A percentile compares a stretch with the other conserved stretches of the same genome.
Evolutionary conservation across 176 grass and related monocot species (phyloP).

Genomic region (Miscanthus lutarioriparius): DNA sequence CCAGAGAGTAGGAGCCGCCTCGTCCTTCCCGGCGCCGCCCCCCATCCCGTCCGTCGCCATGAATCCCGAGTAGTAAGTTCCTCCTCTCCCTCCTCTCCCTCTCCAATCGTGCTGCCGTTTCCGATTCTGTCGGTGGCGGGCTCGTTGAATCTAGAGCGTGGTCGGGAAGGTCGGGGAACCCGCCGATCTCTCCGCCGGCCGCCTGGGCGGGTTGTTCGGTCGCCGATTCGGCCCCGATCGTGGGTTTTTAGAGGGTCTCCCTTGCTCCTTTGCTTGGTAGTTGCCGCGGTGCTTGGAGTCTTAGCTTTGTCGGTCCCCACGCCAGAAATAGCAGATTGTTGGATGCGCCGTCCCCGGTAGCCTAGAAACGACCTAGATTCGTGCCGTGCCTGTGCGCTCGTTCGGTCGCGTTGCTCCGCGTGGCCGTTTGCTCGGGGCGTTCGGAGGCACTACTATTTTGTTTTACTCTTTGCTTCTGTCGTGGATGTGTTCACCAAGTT

Average conservation of each 20-base stretch:
- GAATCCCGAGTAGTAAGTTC: slow-evolving; percentile 54
- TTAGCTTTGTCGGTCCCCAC: background rate
- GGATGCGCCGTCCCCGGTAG: background rate
- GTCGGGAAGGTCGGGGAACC: background rate
- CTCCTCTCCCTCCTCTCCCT: background rate
- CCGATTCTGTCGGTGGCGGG: background rate
- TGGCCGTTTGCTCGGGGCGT: background rate
- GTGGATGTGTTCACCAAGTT: background rate
- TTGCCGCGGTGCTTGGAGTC: background rate
- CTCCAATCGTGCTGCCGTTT: background rate
- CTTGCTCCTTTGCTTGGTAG: background rate
- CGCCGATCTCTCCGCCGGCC: slow-evolving; percentile 32
- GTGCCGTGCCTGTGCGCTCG: background rate
- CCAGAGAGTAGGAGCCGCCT: slow-evolving; percentile 5
- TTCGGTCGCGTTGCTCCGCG: background rate
- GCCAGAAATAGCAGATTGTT: slow-evolving; percentile 12
- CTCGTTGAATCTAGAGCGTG: background rate
- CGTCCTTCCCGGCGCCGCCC: background rate
- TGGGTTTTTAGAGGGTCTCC: background rate
- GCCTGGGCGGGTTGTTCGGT: background rate
- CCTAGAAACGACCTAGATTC: background rate
- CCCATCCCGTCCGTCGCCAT: slow-evolving; percentile 22
- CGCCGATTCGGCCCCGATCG: slow-evolving; percentile 16
- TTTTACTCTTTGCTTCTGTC: background rate
- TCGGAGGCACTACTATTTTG: background rate